Conservation (phyloP, 2,329 filamentous ascomycete genomes). For the Pseudopithomyces chartarum region DNA sequence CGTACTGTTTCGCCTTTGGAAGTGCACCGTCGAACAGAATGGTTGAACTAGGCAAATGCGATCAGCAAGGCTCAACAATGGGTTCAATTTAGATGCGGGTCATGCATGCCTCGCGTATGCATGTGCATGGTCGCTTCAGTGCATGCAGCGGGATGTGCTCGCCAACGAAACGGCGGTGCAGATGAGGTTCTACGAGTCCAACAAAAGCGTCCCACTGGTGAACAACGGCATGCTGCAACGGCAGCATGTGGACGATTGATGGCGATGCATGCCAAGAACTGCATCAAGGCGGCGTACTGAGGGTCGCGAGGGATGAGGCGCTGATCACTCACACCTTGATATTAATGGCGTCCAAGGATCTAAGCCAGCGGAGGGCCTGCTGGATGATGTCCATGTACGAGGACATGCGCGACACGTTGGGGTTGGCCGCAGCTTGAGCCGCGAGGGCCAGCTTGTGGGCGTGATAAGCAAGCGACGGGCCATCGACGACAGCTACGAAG, state of each 20-base stretch:
- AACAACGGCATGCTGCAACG: not conserved
- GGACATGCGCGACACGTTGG: slow-evolving; percentile 26
- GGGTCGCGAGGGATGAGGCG: slow-evolving; percentile 17
- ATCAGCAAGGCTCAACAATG: slow-evolving; percentile 24
- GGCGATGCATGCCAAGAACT: slow-evolving; percentile 14
- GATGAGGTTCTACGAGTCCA: not conserved
- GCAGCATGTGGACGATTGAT: not conserved
- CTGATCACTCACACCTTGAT: slow-evolving; percentile 64
- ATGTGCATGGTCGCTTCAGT: slow-evolving; percentile 13
- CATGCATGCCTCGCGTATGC: slow-evolving; percentile 23
- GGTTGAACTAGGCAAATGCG: slow-evolving; percentile 46
- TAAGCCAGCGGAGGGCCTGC: slow-evolving; percentile 62
- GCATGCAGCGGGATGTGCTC: slow-evolving; percentile 16
- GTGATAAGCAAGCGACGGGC: slow-evolving; percentile 77
- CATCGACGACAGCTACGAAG: slow-evolving; percentile 65
- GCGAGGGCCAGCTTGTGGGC: slow-evolving; percentile 59
- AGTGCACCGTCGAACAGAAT: slow-evolving; percentile 89
- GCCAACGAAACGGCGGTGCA: slow-evolving; percentile 1
- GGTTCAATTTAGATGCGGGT: slow-evolving; percentile 14
- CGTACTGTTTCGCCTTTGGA: slow-evolving; percentile 67
- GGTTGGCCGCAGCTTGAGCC: slow-evolving; percentile 28
- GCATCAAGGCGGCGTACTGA: slow-evolving; percentile 8
- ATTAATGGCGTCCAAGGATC: slow-evolving; percentile 59
- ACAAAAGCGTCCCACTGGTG: not conserved
- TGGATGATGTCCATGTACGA: slow-evolving; percentile 66